These are phyloP conservation scores for Chrysanthemum seticuspe DNA, from an alignment of 129 eudicot species.

Conservation along the genomic window DNA sequence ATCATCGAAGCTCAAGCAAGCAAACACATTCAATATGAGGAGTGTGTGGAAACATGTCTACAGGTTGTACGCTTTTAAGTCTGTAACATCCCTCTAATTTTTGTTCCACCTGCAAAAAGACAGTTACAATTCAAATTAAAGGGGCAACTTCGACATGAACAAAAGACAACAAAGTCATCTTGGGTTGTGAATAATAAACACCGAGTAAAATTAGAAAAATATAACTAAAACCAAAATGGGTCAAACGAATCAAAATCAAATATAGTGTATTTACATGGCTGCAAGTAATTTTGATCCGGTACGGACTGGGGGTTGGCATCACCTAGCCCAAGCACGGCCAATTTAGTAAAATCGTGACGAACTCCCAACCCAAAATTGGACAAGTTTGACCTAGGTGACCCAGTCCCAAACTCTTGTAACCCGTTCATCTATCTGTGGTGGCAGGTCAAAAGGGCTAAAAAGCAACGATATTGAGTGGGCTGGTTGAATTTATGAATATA, in stretches of 20 bases:
- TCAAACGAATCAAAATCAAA: background rate
- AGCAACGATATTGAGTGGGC: background rate
- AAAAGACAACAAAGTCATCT: background rate
- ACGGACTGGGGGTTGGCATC: background rate
- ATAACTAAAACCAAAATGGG: background rate
- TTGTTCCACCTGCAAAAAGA: conserved; percentile 55
- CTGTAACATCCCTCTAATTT: conserved; percentile 72
- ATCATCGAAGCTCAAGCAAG: conserved; percentile 17
- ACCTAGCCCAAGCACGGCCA: background rate
- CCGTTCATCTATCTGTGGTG: background rate
- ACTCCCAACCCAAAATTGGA: background rate
- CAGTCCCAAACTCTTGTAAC: background rate
- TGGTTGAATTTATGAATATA: background rate
- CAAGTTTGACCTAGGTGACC: background rate
- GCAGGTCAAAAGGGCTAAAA: background rate
- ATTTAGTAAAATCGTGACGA: background rate
- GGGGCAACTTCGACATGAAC: background rate
- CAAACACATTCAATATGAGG: conserved; percentile 44
- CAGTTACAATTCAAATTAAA: conserved; percentile 11
- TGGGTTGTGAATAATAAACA: background rate
- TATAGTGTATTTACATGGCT: background rate
- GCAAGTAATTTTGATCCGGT: background rate
- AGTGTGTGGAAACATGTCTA: conserved; percentile 98
- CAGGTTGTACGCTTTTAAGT: conserved; percentile 77
- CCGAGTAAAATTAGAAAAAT: background rate